phyloP scores from a whole-genome alignment of 1,139 yeast genomes.

The Meyerozyma smithsonii region DNA sequence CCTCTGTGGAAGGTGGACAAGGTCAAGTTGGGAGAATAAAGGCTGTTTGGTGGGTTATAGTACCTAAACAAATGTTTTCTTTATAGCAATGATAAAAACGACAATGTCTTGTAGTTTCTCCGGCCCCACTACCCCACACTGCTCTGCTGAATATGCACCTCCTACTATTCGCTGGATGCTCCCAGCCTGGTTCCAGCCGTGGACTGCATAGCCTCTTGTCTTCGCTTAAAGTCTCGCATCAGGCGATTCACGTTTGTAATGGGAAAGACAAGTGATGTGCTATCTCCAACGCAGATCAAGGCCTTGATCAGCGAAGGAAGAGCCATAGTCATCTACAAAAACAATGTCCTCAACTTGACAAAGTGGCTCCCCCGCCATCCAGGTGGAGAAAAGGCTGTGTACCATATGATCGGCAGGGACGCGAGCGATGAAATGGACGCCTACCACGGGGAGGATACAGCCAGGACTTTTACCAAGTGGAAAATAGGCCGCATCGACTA shows the following conservation, averaged over 20 bases:
- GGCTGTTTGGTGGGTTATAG: neutral
- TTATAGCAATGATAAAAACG: neutral
- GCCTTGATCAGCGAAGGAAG: slow-evolving; percentile 63
- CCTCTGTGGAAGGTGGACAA: slow-evolving; percentile 72
- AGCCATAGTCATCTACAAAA: slow-evolving; percentile 62
- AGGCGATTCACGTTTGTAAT: neutral
- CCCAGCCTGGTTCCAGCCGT: neutral
- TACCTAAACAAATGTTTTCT: neutral
- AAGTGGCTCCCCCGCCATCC: slow-evolving; percentile 74
- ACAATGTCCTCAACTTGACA: slow-evolving; percentile 59
- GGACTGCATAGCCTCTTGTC: neutral
- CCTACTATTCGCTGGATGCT: too few species aligned
- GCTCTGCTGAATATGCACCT: too few species aligned
- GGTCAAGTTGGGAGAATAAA: slow-evolving; percentile 49
- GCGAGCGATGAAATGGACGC: slow-evolving; percentile 90
- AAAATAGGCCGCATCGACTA: slow-evolving; percentile 58
- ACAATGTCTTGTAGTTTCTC: too few species aligned
- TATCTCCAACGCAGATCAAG: slow-evolving; percentile 21
- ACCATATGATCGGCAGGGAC: slow-evolving; percentile 82
- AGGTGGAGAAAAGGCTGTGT: slow-evolving; percentile 83
- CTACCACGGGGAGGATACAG: slow-evolving; percentile 63
- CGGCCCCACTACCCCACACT: too few species aligned
- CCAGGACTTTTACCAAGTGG: slow-evolving; percentile 46
- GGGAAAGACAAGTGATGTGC: slow-evolving; percentile 5
- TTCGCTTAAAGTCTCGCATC: neutral